Evolutionary conservation across 2,329 filamentous ascomycete genomes (phyloP).

Genomic region (Alternaria metachromatica): DNA sequence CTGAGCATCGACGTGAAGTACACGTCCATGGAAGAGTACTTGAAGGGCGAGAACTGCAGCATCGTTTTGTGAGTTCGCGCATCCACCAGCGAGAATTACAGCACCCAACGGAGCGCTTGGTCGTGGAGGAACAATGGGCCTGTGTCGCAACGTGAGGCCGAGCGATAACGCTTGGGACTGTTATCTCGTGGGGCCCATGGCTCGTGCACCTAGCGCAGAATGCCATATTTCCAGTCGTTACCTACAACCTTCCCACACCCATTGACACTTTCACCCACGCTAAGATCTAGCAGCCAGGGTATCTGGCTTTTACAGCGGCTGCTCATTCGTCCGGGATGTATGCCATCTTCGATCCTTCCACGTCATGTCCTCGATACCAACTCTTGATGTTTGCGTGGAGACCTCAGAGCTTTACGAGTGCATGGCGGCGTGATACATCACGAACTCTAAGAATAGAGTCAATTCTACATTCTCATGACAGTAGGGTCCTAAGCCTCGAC

Average conservation of each 20-base stretch:
- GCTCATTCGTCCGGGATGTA: not conserved
- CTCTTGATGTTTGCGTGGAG: not conserved
- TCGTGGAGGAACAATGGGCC: not conserved
- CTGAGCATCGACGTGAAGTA: constrained; percentile 24
- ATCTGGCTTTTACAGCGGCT: not conserved
- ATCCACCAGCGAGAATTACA: not conserved
- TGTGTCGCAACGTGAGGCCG: not conserved
- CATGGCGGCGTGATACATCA: not conserved
- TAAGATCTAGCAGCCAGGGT: not conserved
- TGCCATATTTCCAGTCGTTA: not conserved
- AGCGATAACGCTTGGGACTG: not conserved
- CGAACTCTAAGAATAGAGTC: not conserved
- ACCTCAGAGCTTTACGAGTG: not conserved
- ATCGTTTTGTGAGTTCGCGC: constrained; percentile 10
- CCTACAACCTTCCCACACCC: not conserved
- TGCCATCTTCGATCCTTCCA: not conserved
- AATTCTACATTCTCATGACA: not conserved
- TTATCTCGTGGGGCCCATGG: not conserved
- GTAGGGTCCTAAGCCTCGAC: not conserved
- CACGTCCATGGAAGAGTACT: constrained; percentile 36
- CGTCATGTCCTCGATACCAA: not conserved
- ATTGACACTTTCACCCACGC: not conserved
- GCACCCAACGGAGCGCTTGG: not conserved
- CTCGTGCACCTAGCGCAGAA: not conserved
- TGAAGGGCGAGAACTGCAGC: constrained; percentile 34